These are phyloP conservation scores for Talaromyces sp. DNA, from an alignment of 2,329 filamentous ascomycete genomes.

Conservation along the genomic window DNA sequence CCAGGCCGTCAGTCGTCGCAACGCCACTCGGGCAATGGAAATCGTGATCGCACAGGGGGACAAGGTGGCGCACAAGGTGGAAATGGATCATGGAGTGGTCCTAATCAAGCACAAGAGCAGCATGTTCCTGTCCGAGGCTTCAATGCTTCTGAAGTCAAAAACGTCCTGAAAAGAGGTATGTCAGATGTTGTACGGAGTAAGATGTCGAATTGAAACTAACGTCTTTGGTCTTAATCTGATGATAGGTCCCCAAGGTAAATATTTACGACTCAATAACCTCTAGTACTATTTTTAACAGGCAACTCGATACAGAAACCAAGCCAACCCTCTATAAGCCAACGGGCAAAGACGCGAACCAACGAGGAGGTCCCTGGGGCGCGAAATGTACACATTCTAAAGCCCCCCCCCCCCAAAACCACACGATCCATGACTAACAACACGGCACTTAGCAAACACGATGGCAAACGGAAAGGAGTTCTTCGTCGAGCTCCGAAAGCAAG, in stretches of 20 bases:
- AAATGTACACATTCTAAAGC: slow-evolving; percentile 41
- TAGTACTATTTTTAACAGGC: slow-evolving; percentile 3
- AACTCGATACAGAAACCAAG: slow-evolving; percentile 34
- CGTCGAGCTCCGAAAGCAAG: slow-evolving; percentile 52
- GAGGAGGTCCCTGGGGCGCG: slow-evolving; percentile 47
- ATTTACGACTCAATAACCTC: neutral
- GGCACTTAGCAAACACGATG: slow-evolving; percentile 55
- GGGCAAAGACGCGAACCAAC: slow-evolving; percentile 40
- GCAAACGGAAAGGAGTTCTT: slow-evolving; percentile 54
- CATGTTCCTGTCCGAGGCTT: slow-evolving; percentile 48
- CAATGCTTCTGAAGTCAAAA: slow-evolving; percentile 47
- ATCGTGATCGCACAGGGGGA: slow-evolving; percentile 24
- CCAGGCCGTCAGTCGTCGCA: slow-evolving; percentile 42
- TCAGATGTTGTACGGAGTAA: neutral
- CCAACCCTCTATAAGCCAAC: slow-evolving; percentile 43
- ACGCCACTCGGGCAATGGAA: slow-evolving; percentile 38
- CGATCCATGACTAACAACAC: too few species aligned
- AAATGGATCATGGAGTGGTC: slow-evolving; percentile 33
- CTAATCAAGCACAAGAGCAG: slow-evolving; percentile 36
- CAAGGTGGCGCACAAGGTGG: slow-evolving; percentile 37
- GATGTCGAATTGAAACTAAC: slow-evolving; percentile 1
- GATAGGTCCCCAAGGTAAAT: slow-evolving; percentile 35
- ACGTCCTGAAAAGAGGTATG: slow-evolving; percentile 44
- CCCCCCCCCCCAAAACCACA: neutral
- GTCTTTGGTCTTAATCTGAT: neutral